These are phyloP conservation scores for Leersia perrieri DNA, from an alignment of 176 grass and related monocot species.

Conservation along the genomic window DNA sequence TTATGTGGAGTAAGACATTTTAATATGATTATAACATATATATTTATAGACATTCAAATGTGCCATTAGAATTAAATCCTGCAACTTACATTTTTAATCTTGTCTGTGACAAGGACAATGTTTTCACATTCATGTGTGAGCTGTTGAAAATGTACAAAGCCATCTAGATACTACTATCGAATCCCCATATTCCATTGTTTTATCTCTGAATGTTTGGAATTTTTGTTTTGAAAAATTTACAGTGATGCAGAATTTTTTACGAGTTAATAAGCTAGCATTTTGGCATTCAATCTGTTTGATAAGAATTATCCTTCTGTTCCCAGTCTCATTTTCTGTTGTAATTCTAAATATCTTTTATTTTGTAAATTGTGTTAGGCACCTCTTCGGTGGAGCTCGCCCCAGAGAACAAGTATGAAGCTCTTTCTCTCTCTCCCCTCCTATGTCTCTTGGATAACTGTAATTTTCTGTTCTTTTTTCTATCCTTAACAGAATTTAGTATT, in stretches of 20 bases:
- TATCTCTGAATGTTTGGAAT: neutral
- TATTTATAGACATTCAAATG: neutral
- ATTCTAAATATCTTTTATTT: neutral
- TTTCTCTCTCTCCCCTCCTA: neutral
- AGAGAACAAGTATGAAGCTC: constrained; percentile 65
- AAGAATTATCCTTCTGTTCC: neutral
- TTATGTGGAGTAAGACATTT: neutral
- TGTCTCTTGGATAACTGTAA: neutral
- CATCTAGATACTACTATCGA: neutral
- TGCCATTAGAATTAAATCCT: neutral
- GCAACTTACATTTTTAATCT: too few relatives aligned
- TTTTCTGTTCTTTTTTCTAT: neutral
- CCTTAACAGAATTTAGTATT: constrained; percentile 9
- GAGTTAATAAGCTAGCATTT: constrained; percentile 2
- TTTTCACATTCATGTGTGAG: neutral
- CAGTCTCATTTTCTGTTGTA: neutral
- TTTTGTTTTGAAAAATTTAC: neutral
- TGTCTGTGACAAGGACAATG: neutral
- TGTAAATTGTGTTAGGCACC: constrained; percentile 43
- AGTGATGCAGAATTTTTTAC: neutral
- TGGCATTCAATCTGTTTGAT: neutral
- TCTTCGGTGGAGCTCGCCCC: constrained; percentile 91
- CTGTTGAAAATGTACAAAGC: neutral
- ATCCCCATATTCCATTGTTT: neutral
- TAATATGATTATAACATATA: neutral